Evolutionary conservation across 208 protist species (phyloP).

Genomic region (Phytomonas serpens): DNA sequence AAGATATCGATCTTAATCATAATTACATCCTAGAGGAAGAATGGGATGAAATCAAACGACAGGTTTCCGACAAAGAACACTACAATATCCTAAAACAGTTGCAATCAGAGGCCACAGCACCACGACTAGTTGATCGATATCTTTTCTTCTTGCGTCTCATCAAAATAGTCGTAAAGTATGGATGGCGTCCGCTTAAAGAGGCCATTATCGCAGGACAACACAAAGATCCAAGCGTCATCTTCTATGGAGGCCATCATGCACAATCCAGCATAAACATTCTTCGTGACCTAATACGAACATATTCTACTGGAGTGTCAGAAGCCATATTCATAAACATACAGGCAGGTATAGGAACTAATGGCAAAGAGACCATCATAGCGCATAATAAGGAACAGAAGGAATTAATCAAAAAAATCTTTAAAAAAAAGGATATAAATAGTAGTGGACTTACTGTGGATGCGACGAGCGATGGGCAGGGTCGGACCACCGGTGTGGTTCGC

Average conservation of each 20-base stretch:
- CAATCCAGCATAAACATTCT: conserved; percentile 53
- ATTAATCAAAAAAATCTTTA: conserved; percentile 27
- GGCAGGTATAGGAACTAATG: conserved; percentile 46
- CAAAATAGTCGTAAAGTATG: conserved; percentile 24
- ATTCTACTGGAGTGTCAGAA: conserved; percentile 27
- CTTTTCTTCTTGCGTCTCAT: conserved; percentile 30
- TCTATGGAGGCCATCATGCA: conserved; percentile 59
- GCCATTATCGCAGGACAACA: conserved; percentile 62
- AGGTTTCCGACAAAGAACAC: conserved; percentile 31
- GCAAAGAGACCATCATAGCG: conserved; percentile 70
- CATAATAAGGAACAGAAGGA: conserved; percentile 18
- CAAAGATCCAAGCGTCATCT: conserved; percentile 58
- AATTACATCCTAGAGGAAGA: conserved; percentile 64
- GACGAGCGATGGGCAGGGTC: conserved; percentile 31
- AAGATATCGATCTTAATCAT: conserved; percentile 78
- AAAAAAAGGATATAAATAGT: conserved; percentile 24
- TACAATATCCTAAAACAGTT: conserved; percentile 37
- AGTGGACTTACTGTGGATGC: conserved; percentile 21
- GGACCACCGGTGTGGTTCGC: conserved; percentile 32
- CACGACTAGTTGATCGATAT: conserved; percentile 67
- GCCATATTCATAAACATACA: conserved; percentile 69
- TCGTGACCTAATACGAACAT: conserved; percentile 32
- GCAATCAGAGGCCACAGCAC: conserved; percentile 23
- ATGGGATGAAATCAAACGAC: conserved; percentile 30
- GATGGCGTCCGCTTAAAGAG: conserved; percentile 33